phyloP scores from a whole-genome alignment of 2,329 filamentous ascomycete genomes.

The Venturia pyrina region DNA sequence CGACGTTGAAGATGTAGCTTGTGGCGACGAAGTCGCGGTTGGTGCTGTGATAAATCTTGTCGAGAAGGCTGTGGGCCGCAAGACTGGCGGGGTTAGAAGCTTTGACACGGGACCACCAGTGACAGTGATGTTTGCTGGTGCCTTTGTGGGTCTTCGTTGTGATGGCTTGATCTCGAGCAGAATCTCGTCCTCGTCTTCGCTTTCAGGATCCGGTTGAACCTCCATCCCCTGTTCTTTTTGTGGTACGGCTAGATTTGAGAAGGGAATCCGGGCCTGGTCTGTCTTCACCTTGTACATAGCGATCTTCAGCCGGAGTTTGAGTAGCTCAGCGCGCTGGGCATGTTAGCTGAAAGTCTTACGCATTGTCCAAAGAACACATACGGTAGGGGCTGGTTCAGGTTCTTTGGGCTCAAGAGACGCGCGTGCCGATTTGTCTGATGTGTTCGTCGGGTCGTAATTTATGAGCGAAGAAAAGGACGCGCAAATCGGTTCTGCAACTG shows the following conservation, averaged over 20 bases:
- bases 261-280: slow-evolving; percentile 57
- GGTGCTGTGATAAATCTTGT: slow-evolving; percentile 27
- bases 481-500: slow-evolving; percentile 17
- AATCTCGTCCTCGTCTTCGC: background rate
- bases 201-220: background rate
- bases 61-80: slow-evolving; percentile 29
- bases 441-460: slow-evolving; percentile 34
- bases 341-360: slow-evolving; percentile 16
- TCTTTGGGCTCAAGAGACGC: background rate
- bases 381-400: background rate
- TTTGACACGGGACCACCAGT: slow-evolving; percentile 15
- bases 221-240: background rate
- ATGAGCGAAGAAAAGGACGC: slow-evolving; percentile 38
- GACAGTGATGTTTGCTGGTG: background rate
- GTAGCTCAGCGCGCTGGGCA: slow-evolving; percentile 51
- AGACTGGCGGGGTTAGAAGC: slow-evolving; percentile 28
- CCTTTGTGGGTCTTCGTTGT: background rate
- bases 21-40: slow-evolving; percentile 21
- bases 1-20: background rate
- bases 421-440: slow-evolving; percentile 12
- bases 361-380: background rate
- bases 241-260: slow-evolving; percentile 41
- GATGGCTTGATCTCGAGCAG: background rate
- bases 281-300: slow-evolving; percentile 68
- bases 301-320: slow-evolving; percentile 58